Evolutionary conservation across 2,329 filamentous ascomycete species (phyloP).

Genomic region (Cyanodermella asteris): DNA sequence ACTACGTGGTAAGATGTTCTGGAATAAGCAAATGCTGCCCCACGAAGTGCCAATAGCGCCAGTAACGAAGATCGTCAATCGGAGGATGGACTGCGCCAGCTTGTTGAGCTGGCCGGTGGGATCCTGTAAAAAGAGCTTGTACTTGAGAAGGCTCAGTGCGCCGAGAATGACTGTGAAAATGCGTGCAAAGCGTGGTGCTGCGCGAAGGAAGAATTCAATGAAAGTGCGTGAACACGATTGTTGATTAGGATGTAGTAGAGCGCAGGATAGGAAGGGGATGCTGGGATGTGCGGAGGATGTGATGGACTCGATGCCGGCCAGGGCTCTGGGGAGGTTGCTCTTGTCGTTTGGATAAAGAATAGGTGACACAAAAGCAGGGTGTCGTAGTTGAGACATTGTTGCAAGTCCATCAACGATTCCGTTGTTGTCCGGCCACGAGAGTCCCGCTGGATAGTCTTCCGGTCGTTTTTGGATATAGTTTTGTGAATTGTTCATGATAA

Average conservation of each 20-base stretch:
- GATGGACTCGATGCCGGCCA: conserved; percentile 52
- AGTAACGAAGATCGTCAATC: conserved; percentile 56
- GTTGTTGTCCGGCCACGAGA: conserved; percentile 54
- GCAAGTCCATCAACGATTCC: conserved; percentile 64
- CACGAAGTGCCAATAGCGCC: conserved; percentile 70
- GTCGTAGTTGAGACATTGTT: conserved; percentile 42
- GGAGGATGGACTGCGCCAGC: conserved; percentile 47
- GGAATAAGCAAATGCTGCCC: conserved; percentile 79
- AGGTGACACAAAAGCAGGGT: conserved; percentile 56
- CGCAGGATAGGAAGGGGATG: conserved; percentile 69
- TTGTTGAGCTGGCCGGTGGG: conserved; percentile 45
- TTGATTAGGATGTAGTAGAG: conserved; percentile 66
- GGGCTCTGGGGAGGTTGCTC: conserved; percentile 38
- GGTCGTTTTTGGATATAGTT: conserved; percentile 62
- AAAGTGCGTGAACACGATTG: conserved; percentile 77
- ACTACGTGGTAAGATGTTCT: conserved; percentile 50
- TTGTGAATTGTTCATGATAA: conserved; percentile 48
- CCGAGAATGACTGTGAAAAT: conserved; percentile 58
- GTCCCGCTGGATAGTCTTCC: conserved; percentile 38
- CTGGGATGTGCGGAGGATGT: conserved; percentile 70
- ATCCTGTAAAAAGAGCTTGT: conserved; percentile 44
- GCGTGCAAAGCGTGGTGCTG: conserved; percentile 58
- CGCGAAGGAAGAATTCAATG: conserved; percentile 64
- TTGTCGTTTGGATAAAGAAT: conserved; percentile 60
- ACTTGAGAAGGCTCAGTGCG: conserved; percentile 45